phyloP scores from a whole-genome alignment of 257 asterid species.

The Plantago ovata region DNA sequence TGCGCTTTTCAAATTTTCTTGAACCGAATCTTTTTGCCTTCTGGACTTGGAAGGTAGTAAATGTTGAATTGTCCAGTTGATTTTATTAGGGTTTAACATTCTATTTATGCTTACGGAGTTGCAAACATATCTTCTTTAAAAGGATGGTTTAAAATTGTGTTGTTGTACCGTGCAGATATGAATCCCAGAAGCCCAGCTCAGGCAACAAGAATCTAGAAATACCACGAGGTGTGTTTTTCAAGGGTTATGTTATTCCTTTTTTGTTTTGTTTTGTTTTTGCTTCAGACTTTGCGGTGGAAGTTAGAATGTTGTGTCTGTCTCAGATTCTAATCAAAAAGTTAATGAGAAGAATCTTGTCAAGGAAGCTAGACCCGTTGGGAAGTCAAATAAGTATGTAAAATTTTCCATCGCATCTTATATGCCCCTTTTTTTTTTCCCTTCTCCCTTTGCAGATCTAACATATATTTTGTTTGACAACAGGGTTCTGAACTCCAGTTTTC shows the following conservation, averaged over 20 bases:
- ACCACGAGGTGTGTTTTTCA: slow-evolving; percentile 39
- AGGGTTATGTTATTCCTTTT: no score
- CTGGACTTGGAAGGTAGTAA: background rate
- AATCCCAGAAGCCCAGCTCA: slow-evolving; percentile 33
- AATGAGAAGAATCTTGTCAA: slow-evolving; percentile 28
- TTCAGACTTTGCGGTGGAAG: slow-evolving; percentile 11
- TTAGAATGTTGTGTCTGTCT: slow-evolving; percentile 10
- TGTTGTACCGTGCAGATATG: slow-evolving; percentile 38
- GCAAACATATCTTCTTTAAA: no score
- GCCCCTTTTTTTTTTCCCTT: background rate
- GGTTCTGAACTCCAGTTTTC: slow-evolving; percentile 29
- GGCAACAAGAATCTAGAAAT: slow-evolving; percentile 29
- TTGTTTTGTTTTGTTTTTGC: slow-evolving; percentile 14
- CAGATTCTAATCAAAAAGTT: slow-evolving; percentile 45
- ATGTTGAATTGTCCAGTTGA: slow-evolving; percentile 4
- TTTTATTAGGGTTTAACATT: background rate
- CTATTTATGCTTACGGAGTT: no score
- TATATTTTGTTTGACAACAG: slow-evolving; percentile 28
- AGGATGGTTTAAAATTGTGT: slow-evolving; percentile 5
- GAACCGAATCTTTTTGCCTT: background rate
- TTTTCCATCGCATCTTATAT: slow-evolving; percentile 1
- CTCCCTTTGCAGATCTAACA: slow-evolving; percentile 24
- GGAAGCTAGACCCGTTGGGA: slow-evolving; percentile 32
- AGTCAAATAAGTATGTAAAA: slow-evolving; percentile 44
- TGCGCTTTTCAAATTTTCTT: background rate